Percentiles rank a stretch among this genome's conserved stretches.
These are phyloP conservation scores for Plasmodium sp. DNA, from an alignment of 169 alveolate genomes.

Conservation along the genomic window DNA sequence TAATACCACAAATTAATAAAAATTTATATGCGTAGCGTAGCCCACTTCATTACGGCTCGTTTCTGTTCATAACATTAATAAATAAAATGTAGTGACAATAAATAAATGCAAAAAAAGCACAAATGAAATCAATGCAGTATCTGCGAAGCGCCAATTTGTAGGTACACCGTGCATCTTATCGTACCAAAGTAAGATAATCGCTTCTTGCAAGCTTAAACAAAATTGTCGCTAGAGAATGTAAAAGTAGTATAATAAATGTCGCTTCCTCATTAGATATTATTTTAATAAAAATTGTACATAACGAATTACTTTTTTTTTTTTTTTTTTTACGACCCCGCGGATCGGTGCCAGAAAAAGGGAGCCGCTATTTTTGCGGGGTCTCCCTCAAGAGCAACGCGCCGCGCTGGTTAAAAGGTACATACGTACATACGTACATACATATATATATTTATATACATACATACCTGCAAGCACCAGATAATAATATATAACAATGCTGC, in stretches of 20 bases:
- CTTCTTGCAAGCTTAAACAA: neutral
- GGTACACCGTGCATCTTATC: neutral
- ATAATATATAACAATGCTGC: neutral
- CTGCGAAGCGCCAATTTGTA: neutral
- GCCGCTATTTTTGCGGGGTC: neutral
- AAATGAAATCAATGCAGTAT: neutral
- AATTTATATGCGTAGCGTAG: neutral
- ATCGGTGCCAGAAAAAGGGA: neutral
- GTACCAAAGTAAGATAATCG: no score
- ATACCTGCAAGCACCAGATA: neutral
- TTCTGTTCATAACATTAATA: neutral
- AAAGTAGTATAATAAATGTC: neutral
- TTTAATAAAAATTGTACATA: no score
- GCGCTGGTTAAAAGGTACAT: neutral
- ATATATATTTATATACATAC: no score
- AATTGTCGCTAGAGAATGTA: neutral
- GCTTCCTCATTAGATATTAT: neutral
- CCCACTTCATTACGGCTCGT: neutral
- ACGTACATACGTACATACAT: no score
- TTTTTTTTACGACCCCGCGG: neutral
- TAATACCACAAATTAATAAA: neutral
- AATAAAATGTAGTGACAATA: neutral
- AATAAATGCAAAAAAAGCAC: neutral
- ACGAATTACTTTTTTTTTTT: neutral
- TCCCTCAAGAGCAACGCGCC: neutral